Conservation (phyloP, 177 flowering plant genomes). For the Telopea speciosissima region DNA sequence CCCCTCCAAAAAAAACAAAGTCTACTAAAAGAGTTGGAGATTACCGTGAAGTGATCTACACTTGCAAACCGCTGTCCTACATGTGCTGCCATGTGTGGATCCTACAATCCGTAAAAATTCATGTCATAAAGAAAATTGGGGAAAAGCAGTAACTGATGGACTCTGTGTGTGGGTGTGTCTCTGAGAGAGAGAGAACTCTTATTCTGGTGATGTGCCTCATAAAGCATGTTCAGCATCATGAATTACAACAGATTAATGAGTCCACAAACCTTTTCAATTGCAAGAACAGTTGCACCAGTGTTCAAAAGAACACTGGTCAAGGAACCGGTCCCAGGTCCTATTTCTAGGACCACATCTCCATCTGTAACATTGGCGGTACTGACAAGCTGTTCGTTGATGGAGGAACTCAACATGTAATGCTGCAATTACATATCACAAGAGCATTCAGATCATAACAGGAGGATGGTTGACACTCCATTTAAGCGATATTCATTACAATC, state of each 20-base stretch:
- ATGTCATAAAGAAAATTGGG: neutral
- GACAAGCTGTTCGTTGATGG: conserved; percentile 67
- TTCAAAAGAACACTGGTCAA: conserved; percentile 73
- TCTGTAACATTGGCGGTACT: conserved; percentile 54
- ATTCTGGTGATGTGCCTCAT: neutral
- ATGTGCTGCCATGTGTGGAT: conserved; percentile 77
- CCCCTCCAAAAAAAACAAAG: neutral
- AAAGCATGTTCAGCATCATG: neutral
- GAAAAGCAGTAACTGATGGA: neutral
- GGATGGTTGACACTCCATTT: neutral
- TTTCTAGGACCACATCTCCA: conserved; percentile 82
- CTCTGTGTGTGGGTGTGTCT: neutral
- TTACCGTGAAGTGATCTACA: conserved; percentile 49
- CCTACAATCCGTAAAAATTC: conserved; percentile 36
- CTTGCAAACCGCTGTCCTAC: conserved; percentile 67
- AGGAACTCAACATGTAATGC: conserved; percentile 90
- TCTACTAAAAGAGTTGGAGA: neutral
- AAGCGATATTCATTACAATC: neutral
- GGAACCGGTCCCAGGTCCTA: conserved; percentile 98
- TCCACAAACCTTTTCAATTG: conserved; percentile 73
- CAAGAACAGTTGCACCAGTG: conserved; percentile 80
- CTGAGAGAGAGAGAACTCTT: too few relatives aligned
- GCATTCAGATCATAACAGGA: too few relatives aligned
- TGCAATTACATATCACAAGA: conserved; percentile 25
- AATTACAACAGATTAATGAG: neutral